Conservation (phyloP, 169 alveolate species). For the Neospora caninum region DNA sequence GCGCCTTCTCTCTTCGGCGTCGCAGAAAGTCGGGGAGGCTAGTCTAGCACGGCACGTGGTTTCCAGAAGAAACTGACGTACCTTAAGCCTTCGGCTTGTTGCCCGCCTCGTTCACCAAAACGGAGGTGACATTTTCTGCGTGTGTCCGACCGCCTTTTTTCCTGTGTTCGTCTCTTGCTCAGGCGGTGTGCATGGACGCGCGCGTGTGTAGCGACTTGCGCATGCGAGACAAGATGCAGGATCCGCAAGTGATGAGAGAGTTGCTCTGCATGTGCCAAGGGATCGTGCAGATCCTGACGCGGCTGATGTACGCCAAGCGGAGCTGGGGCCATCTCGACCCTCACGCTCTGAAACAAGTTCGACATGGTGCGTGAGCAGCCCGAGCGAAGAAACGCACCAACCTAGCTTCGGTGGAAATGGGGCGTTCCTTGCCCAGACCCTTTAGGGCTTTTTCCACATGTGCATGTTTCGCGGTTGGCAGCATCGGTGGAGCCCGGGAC, state of each 20-base stretch:
- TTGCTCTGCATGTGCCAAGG: constrained; percentile 35
- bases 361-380: neutral
- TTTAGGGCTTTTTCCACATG: too few species aligned
- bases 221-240: constrained; percentile 36
- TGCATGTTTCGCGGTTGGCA: too few species aligned
- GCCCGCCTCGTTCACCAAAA: too few species aligned
- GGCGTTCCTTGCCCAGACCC: too few species aligned
- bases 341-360: constrained; percentile 38
- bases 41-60: too few species aligned
- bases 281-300: constrained; percentile 24
- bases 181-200: constrained; percentile 49
- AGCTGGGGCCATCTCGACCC: constrained; percentile 39
- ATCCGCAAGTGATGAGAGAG: constrained; percentile 23
- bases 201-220: constrained; percentile 34
- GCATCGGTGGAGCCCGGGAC: too few species aligned
- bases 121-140: neutral
- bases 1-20: too few species aligned
- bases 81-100: too few species aligned
- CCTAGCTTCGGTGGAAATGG: too few species aligned
- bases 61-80: too few species aligned
- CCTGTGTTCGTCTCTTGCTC: neutral
- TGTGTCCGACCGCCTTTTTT: neutral
- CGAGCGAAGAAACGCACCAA: neutral
- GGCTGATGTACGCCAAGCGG: constrained; percentile 19
- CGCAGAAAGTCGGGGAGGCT: too few species aligned